Base-by-base conservation (phyloP, 257 asterid species). In the Solanum bulbocastanum region DNA sequence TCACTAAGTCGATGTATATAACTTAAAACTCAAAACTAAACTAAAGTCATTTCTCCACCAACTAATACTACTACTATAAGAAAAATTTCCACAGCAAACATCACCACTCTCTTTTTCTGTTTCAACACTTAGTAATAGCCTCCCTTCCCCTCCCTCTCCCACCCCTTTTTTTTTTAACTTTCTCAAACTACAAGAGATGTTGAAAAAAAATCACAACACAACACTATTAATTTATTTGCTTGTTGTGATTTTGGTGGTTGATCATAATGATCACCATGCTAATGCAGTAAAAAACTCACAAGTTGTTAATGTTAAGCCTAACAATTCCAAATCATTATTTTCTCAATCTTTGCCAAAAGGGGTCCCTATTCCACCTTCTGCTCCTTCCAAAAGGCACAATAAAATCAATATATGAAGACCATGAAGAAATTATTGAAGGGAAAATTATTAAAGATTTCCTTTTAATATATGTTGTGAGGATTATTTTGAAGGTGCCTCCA, bases 341-440 rank as follows among this genome's bases (percentile, higher is more conserved):
- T 82, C 85, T 82, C 69, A 81, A 16, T 82, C 85, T 82, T 49
- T 82, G 44, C 69, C 69, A 82, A 82, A 82, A 82, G 44, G 69
- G 1, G 14, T 82, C 20, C 68, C 85, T 82, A 49, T 82, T 82
- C 85, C 85, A 49, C 85, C 85, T 82, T 82, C 85, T 49, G 85
- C 85, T 49, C 85, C 85, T 82, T 82, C 85, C 44, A 49, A 82
- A 82, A 82, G 69, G 30, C 85, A 82, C 85, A 82, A 82, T 82
- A 44, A 32, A 46, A 82, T 82, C 69, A 82, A 82, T 33, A 33
- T 44, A 39, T 46, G 56, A 49, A 49, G 4, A 27, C 85, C 68
- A 5, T 82, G 42, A 82, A 10, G 39, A 81, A 73, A 20, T 73
- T 36, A 81, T 44, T 81, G 40, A 46, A 81, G 30, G 27, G 27